These are phyloP conservation scores for Hygrophorus pudorinus DNA, from an alignment of 768 basidiomycete genomes.

Conservation along the genomic window DNA sequence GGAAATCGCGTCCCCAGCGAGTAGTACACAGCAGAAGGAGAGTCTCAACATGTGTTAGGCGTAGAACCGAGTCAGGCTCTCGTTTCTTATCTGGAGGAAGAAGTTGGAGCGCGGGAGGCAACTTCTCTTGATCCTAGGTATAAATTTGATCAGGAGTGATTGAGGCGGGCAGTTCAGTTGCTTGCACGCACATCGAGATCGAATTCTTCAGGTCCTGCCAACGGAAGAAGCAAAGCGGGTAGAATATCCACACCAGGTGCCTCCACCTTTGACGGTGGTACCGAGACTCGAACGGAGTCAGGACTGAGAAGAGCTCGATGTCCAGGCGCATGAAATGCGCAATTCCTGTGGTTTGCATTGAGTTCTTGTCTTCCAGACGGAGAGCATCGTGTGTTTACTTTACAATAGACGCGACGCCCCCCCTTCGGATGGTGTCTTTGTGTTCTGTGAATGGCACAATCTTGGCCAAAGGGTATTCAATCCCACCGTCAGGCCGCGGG, in stretches of 20 bases:
- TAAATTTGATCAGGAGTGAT: not conserved
- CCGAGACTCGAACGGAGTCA: slow-evolving; percentile 44
- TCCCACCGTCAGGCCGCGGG: slow-evolving; percentile 26
- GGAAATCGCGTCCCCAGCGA: slow-evolving; percentile 75
- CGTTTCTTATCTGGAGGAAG: slow-evolving; percentile 77
- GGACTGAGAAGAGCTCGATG: slow-evolving; percentile 65
- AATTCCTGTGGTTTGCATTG: slow-evolving; percentile 45
- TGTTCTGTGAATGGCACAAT: slow-evolving; percentile 87
- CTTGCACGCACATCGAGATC: slow-evolving; percentile 63
- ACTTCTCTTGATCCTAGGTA: slow-evolving; percentile 73
- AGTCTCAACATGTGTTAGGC: slow-evolving; percentile 82
- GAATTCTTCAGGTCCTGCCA: slow-evolving; percentile 93
- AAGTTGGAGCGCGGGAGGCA: slow-evolving; percentile 80
- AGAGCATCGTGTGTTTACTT: slow-evolving; percentile 42
- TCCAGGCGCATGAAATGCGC: slow-evolving; percentile 55
- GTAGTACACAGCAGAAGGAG: slow-evolving; percentile 84
- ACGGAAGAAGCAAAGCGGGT: slow-evolving; percentile 76
- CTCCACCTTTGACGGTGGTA: slow-evolving; percentile 44
- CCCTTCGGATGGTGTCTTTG: slow-evolving; percentile 72
- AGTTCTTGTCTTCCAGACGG: slow-evolving; percentile 6
- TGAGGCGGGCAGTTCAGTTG: not conserved
- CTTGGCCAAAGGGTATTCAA: slow-evolving; percentile 79
- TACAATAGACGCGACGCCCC: slow-evolving; percentile 78
- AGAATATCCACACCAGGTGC: slow-evolving; percentile 79
- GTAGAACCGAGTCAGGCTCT: slow-evolving; percentile 66